Evolutionary conservation across 2,329 filamentous ascomycete species (phyloP).

Genomic region (Botrytis byssoidea): DNA sequence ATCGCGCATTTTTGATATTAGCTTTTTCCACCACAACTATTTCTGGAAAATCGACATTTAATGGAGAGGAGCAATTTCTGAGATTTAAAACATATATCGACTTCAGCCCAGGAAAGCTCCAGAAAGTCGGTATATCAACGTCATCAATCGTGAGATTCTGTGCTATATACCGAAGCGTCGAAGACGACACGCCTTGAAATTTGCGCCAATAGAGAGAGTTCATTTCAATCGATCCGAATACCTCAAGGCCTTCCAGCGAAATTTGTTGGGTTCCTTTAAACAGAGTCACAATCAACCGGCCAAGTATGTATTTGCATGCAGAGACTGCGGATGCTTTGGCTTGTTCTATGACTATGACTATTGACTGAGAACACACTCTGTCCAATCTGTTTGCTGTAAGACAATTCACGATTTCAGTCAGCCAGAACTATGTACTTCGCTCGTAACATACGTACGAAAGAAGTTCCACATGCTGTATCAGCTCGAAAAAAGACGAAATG

Average conservation of each 20-base stretch:
- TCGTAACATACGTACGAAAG: background rate
- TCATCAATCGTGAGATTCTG: background rate
- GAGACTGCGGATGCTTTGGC: background rate
- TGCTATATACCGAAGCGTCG: background rate
- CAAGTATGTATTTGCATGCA: background rate
- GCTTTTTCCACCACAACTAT: background rate
- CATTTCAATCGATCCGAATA: background rate
- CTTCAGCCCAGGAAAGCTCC: background rate
- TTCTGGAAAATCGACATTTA: background rate
- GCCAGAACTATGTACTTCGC: background rate
- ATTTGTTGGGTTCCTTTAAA: background rate
- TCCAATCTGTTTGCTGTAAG: background rate
- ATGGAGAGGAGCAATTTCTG: background rate
- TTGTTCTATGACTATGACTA: rapidly evolving
- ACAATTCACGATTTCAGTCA: background rate
- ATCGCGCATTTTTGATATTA: background rate
- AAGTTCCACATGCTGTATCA: background rate
- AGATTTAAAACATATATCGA: rapidly evolving
- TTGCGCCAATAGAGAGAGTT: no score
- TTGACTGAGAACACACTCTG: background rate
- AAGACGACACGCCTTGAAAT: background rate
- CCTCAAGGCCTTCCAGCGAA: background rate
- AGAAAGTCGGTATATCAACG: background rate
- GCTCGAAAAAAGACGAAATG: background rate
- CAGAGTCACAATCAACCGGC: no score